These are phyloP conservation scores for Prunus yedoensis DNA, from an alignment of 331 rosid species.

Conservation along the genomic window DNA sequence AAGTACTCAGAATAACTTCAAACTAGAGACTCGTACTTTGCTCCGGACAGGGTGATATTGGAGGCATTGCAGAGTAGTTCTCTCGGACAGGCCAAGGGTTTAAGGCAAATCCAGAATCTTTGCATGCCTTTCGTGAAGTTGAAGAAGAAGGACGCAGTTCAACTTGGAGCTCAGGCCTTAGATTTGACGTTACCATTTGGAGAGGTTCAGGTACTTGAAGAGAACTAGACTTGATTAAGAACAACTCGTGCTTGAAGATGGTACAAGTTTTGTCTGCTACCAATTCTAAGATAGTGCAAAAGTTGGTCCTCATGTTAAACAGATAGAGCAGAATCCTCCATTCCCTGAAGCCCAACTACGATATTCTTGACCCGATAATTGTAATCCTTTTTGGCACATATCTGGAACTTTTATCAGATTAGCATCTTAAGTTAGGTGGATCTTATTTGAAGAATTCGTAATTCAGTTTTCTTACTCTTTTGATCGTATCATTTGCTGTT, in stretches of 20 bases:
- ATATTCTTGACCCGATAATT: constrained; percentile 55
- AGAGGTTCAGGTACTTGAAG: constrained; percentile 76
- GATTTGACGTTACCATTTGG: constrained; percentile 87
- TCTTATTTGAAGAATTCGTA: too few relatives aligned
- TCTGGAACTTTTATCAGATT: not conserved
- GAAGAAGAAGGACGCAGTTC: constrained; percentile 70
- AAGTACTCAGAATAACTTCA: constrained; percentile 67
- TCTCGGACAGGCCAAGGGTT: constrained; percentile 59
- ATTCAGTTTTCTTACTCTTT: too few relatives aligned
- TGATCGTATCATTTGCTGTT: too few relatives aligned
- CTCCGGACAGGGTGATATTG: constrained; percentile 55
- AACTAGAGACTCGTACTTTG: constrained; percentile 42
- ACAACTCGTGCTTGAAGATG: constrained; percentile 70
- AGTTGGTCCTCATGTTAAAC: constrained; percentile 64
- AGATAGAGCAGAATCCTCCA: constrained; percentile 72
- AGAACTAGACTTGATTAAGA: constrained; percentile 84
- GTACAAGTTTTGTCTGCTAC: constrained; percentile 64
- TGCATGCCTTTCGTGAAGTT: constrained; percentile 92
- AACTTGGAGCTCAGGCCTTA: constrained; percentile 74
- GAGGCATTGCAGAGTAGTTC: constrained; percentile 62
- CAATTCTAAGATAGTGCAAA: constrained; percentile 55
- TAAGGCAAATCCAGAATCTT: constrained; percentile 64
- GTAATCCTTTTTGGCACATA: not conserved
- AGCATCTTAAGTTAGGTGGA: too few relatives aligned
- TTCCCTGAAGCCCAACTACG: constrained; percentile 81